Conservation (phyloP, 2,329 filamentous ascomycete genomes). For the Penicillium sp. region DNA sequence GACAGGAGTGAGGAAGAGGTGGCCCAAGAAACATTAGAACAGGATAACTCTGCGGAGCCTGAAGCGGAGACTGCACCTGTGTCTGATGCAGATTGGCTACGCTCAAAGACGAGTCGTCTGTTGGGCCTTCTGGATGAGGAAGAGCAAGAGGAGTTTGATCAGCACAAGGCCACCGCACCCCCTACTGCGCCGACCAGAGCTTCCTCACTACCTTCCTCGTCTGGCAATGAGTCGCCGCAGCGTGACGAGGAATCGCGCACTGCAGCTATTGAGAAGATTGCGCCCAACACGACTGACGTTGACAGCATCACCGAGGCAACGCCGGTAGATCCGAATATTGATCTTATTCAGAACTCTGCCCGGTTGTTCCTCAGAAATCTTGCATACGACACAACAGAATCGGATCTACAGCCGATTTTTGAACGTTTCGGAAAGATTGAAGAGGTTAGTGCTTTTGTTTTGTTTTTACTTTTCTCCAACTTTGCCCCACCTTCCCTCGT, state of each 20-base stretch:
- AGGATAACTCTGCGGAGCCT: constrained; percentile 21
- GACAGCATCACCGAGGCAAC: constrained; percentile 15
- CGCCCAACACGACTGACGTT: constrained; percentile 12
- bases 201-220: background rate
- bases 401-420: constrained; percentile 73
- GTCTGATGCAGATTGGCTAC: constrained; percentile 86
- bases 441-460: constrained; percentile 67
- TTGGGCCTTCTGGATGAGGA: constrained; percentile 78
- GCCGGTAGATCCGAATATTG: constrained; percentile 47
- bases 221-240: background rate
- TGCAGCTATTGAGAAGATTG: constrained; percentile 18
- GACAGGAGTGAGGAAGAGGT: constrained; percentile 23
- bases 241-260: constrained; percentile 21
- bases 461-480: constrained; percentile 7
- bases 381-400: constrained; percentile 73
- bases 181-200: constrained; percentile 6
- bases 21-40: constrained; percentile 13
- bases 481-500: background rate
- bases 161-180: constrained; percentile 16
- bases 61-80: constrained; percentile 36
- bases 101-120: constrained; percentile 80
- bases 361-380: constrained; percentile 88
- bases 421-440: constrained; percentile 68
- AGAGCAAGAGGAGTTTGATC: constrained; percentile 41
- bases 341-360: constrained; percentile 67